Percentiles rank a stretch among this genome's conserved stretches.
These are phyloP conservation scores for Tricholoma sp. DNA, from an alignment of 768 basidiomycete genomes.

Conservation along the genomic window DNA sequence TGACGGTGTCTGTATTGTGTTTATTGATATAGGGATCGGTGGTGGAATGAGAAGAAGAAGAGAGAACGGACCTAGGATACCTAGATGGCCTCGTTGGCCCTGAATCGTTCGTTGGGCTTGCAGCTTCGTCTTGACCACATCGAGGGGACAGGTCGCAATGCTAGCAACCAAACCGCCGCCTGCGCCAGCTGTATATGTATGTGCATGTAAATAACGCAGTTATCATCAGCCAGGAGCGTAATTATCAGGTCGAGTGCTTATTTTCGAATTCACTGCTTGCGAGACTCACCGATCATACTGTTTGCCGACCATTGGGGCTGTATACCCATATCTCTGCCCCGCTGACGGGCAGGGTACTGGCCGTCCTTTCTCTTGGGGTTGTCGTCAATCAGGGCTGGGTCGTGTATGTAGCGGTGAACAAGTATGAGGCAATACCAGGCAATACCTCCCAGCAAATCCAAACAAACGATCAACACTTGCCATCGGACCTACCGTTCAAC, in stretches of 20 bases:
- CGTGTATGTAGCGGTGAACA: no score
- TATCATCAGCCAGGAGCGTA: no score
- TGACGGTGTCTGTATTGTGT: slow-evolving; percentile 31
- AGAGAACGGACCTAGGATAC: slow-evolving; percentile 58
- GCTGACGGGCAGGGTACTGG: slow-evolving; percentile 48
- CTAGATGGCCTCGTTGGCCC: slow-evolving; percentile 71
- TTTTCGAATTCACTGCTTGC: no score
- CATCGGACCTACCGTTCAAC: no score
- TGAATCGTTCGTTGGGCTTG: slow-evolving; percentile 83
- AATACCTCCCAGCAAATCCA: no score
- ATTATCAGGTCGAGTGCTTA: no score
- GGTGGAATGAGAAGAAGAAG: slow-evolving; percentile 1
- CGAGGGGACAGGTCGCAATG: slow-evolving; percentile 93
- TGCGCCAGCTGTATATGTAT: slow-evolving; percentile 68
- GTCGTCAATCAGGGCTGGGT: not conserved
- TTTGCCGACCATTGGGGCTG: slow-evolving; percentile 63
- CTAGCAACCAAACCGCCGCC: slow-evolving; percentile 91
- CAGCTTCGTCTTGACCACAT: slow-evolving; percentile 95
- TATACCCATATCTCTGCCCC: slow-evolving; percentile 66
- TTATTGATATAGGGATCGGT: no score
- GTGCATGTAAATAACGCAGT: not conserved
- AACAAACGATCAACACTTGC: no score
- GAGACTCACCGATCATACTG: slow-evolving; percentile 72
- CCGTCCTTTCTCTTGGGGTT: not conserved
- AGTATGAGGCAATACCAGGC: no score